These are phyloP conservation scores for Mycena vulgaris DNA, from an alignment of 768 basidiomycete species.

Conservation along the genomic window DNA sequence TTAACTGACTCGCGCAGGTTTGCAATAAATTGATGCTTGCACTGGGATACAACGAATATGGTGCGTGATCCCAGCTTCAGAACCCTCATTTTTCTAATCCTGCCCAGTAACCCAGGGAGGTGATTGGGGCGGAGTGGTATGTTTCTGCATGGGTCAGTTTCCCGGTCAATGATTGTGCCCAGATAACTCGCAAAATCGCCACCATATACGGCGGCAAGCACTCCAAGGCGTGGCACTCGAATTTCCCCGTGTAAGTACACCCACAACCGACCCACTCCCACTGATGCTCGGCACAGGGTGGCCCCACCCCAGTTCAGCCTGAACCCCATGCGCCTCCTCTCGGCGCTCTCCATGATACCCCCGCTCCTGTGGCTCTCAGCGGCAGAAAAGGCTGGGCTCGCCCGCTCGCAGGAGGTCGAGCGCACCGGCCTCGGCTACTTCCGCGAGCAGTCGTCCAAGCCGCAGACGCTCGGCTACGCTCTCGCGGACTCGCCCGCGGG, in stretches of 20 bases:
- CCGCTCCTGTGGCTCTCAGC: conserved; percentile 10
- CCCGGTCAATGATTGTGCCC: too few relatives aligned
- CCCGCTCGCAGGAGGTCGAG: conserved; percentile 38
- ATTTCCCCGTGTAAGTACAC: conserved; percentile 50
- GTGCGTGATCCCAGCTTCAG: neutral
- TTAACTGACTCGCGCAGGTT: conserved; percentile 46
- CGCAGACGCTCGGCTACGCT: conserved; percentile 58
- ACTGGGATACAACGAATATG: conserved; percentile 55
- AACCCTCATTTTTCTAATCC: neutral
- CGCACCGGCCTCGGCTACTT: conserved; percentile 46
- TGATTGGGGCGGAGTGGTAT: conserved; percentile 61
- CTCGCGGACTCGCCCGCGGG: conserved; percentile 64
- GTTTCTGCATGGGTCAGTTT: neutral
- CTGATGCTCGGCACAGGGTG: neutral
- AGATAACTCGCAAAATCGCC: conserved; percentile 56
- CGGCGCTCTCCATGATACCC: neutral
- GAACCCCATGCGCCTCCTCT: conserved; percentile 22
- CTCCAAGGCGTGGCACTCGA: conserved; percentile 65
- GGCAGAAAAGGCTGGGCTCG: conserved; percentile 45
- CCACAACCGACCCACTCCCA: neutral
- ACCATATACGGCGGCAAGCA: conserved; percentile 54
- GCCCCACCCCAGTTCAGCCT: conserved; percentile 2
- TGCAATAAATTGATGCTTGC: conserved; percentile 65
- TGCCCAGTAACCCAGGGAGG: conserved; percentile 63
- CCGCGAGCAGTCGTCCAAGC: conserved; percentile 48